phyloP scores from a whole-genome alignment of 768 basidiomycete species.

The Lyophyllum semitale region DNA sequence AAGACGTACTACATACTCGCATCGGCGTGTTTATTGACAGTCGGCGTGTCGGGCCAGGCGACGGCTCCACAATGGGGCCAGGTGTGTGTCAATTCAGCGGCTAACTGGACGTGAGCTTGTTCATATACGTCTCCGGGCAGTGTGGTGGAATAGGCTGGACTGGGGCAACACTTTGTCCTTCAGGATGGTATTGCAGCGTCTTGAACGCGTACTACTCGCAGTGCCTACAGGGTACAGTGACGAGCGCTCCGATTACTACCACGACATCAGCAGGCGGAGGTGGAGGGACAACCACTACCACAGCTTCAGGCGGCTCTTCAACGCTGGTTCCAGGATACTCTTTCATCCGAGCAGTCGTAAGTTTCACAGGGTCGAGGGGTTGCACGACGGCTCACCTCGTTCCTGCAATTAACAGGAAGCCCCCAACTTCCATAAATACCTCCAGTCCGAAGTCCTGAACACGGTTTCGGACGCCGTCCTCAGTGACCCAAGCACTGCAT shows the following conservation, averaged over 20 bases:
- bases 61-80: conserved; percentile 37
- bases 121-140: conserved; percentile 26
- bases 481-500: conserved; percentile 49
- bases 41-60: conserved; percentile 10
- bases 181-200: conserved; percentile 46
- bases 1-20: conserved; percentile 4
- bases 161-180: conserved; percentile 50
- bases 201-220: conserved; percentile 54
- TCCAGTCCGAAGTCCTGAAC: conserved; percentile 48
- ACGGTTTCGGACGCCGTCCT: conserved; percentile 51
- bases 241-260: conserved; percentile 26
- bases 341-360: conserved; percentile 59
- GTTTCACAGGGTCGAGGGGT: conserved; percentile 6
- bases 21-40: conserved; percentile 7
- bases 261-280: conserved; percentile 35
- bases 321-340: conserved; percentile 52
- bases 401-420: conserved; percentile 35
- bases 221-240: conserved; percentile 48
- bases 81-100: conserved; percentile 26
- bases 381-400: neutral
- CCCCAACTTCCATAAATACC: conserved; percentile 65
- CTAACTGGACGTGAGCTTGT: neutral
- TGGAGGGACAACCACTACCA: conserved; percentile 22
- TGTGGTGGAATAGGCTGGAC: conserved; percentile 56
- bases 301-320: conserved; percentile 34